Base-by-base conservation (phyloP, 2,329 filamentous ascomycete species). In the Hypoxylon sp. region DNA sequence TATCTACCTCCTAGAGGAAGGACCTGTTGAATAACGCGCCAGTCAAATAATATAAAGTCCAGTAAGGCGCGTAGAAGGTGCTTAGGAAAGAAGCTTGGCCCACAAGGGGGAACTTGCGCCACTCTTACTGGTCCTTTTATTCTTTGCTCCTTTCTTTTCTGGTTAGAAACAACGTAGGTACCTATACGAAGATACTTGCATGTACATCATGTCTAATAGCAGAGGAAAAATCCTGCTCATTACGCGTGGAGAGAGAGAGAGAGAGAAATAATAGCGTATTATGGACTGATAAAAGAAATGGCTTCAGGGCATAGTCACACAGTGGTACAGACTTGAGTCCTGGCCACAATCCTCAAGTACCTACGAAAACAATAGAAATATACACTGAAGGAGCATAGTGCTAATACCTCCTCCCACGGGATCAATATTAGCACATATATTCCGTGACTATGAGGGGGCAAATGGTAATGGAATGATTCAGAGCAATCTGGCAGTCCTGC, bases 101-200 rank as follows among this genome's bases (percentile, higher is more conserved):
- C 39, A 42, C 39, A 42, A 42, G 5, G 39, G n/a, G 39, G 39
- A 19, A 42, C 8, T 42, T 19, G 39, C 39, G n/a, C 39, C 14
- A 19, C 39, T n/a, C 14, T 42, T 42, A 42, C 39, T 42, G 39
- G 39, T 17, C n/a, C 39, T 19, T 42, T 42, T 17, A n/a, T 17
- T 42, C 39, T 14, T 14, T 19, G 39, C 4, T 13, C 35, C 35
- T 37, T 37, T 37, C 14, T 5, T 37, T 37, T 37, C 35, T 37
- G 13, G 14, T n/a, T 14, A 14, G 11, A 37, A 37, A n/a, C 35
- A 37, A 5, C 13, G 9, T 14, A 37, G 35, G 39, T 42, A 42
- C 39, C 39, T 42, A 9, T 42, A 42, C 39, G n/a, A 42, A 42
- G 39, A n/a, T 42, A 42, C 39, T n/a, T 42, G 19, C n/a, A 42